Percentiles rank a stretch among this genome's conserved stretches.
phyloP scores from a whole-genome alignment of 331 rosid genomes.

The Stylosanthes scabra region DNA sequence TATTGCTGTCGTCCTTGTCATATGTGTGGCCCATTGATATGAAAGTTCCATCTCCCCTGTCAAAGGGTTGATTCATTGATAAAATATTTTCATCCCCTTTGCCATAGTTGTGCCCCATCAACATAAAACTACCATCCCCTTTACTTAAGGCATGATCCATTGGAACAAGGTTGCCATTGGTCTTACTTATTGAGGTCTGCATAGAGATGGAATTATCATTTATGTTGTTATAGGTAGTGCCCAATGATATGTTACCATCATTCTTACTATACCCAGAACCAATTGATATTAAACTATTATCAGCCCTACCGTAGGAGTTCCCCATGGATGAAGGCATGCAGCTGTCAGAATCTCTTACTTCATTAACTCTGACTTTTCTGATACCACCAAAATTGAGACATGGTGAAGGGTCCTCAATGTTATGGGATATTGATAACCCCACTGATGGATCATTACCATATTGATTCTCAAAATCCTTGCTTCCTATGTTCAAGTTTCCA shows the following conservation, averaged over 20 bases:
- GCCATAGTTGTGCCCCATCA: conserved; percentile 69
- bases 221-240: conserved; percentile 48
- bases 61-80: conserved; percentile 72
- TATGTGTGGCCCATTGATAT: no score
- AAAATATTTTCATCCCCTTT: conserved; percentile 53
- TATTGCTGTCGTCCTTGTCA: conserved; percentile 39
- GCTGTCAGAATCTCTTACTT: conserved; percentile 56
- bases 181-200: conserved; percentile 57
- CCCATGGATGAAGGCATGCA: conserved; percentile 60
- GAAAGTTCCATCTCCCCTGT: conserved; percentile 61
- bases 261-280: conserved; percentile 57
- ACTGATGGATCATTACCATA: no score
- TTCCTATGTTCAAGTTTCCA: conserved; percentile 57
- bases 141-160: conserved; percentile 61
- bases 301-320: conserved; percentile 55
- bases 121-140: conserved; percentile 65
- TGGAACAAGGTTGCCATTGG: conserved; percentile 59
- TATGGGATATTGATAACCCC: no score
- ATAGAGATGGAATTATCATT: conserved; percentile 51
- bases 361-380: no score
- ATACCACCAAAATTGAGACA: no score
- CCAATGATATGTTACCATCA: conserved; percentile 58
- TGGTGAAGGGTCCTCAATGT: no score
- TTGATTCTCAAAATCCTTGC: no score
- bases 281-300: conserved; percentile 45